phyloP scores from a whole-genome alignment of 1,139 yeast species.

The Zygosaccharomyces pseudobailii region DNA sequence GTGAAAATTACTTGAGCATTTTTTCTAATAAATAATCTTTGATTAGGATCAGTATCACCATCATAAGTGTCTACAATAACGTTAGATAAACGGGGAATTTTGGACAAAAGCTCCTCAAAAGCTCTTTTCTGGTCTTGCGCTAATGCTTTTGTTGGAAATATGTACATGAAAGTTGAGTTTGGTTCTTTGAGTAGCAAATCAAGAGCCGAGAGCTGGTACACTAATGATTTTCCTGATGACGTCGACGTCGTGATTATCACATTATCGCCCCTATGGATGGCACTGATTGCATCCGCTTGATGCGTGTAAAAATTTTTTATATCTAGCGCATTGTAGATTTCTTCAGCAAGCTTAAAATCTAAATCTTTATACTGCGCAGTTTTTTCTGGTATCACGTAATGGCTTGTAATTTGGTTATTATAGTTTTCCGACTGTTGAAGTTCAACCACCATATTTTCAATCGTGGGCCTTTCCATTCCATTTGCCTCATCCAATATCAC shows the following conservation, averaged over 20 bases:
- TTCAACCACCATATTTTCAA: constrained; percentile 44
- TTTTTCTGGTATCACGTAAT: constrained; percentile 41
- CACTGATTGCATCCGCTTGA: constrained; percentile 71
- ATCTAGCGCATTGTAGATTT: constrained; percentile 47
- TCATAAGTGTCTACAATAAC: constrained; percentile 71
- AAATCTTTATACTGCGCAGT: constrained; percentile 44
- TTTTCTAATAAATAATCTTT: constrained; percentile 50
- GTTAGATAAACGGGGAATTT: constrained; percentile 32
- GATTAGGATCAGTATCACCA: constrained; percentile 74
- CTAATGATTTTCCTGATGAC: constrained; percentile 89
- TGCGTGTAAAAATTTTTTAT: constrained; percentile 62
- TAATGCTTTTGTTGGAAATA: constrained; percentile 93
- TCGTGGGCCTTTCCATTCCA: constrained; percentile 36
- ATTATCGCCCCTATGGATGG: constrained; percentile 50
- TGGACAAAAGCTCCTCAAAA: constrained; percentile 56
- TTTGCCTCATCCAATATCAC: constrained; percentile 24
- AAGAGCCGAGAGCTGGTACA: constrained; percentile 83
- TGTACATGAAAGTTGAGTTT: constrained; percentile 71
- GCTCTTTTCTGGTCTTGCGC: constrained; percentile 95
- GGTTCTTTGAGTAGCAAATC: constrained; percentile 44
- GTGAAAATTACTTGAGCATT: constrained; percentile 80
- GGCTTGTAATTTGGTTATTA: constrained; percentile 54
- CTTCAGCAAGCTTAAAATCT: constrained; percentile 39
- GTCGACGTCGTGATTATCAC: constrained; percentile 90
- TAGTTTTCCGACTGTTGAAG: constrained; percentile 49